Conservation (phyloP, 2,329 filamentous ascomycete species). For the Aureobasidium leucospermi region DNA sequence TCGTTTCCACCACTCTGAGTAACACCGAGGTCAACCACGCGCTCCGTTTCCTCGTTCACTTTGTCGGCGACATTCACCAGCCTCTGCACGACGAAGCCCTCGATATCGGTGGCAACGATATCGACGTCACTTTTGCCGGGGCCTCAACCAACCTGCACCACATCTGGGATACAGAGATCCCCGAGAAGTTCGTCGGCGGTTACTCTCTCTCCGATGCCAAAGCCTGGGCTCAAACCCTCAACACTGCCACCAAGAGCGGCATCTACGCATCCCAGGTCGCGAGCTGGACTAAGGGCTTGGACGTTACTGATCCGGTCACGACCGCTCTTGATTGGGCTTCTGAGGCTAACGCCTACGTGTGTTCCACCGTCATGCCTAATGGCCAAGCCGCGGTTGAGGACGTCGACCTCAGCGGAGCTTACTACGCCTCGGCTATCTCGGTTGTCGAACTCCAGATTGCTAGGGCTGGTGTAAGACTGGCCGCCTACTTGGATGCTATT, state of each 20-base stretch:
- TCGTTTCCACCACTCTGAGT: conserved; percentile 26
- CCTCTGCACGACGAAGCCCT: conserved; percentile 54
- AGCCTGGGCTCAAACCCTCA: conserved; percentile 32
- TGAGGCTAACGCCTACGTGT: conserved; percentile 38
- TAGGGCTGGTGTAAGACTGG: conserved; percentile 33
- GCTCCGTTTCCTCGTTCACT: conserved; percentile 45
- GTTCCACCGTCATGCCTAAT: conserved; percentile 34
- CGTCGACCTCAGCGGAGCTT: conserved; percentile 29
- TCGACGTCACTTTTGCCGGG: conserved; percentile 38
- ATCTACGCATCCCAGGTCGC: conserved; percentile 27
- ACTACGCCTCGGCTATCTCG: conserved; percentile 30
- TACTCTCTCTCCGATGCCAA: conserved; percentile 32
- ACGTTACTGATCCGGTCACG: conserved; percentile 28
- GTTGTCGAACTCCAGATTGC: conserved; percentile 38
- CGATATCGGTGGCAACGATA: conserved; percentile 37
- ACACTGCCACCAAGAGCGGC: conserved; percentile 32
- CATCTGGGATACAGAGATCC: conserved; percentile 39
- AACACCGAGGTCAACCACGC: conserved; percentile 34
- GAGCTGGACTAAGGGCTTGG: conserved; percentile 32
- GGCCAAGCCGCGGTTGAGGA: conserved; percentile 30
- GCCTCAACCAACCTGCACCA: conserved; percentile 36
- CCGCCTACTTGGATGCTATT: conserved; percentile 30
- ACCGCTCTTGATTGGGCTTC: conserved; percentile 35
- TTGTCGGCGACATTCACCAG: conserved; percentile 67
- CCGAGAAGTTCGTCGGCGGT: conserved; percentile 35